These are phyloP conservation scores for Penicillium brevicompactum DNA, from an alignment of 2,329 filamentous ascomycete species.

Conservation along the genomic window DNA sequence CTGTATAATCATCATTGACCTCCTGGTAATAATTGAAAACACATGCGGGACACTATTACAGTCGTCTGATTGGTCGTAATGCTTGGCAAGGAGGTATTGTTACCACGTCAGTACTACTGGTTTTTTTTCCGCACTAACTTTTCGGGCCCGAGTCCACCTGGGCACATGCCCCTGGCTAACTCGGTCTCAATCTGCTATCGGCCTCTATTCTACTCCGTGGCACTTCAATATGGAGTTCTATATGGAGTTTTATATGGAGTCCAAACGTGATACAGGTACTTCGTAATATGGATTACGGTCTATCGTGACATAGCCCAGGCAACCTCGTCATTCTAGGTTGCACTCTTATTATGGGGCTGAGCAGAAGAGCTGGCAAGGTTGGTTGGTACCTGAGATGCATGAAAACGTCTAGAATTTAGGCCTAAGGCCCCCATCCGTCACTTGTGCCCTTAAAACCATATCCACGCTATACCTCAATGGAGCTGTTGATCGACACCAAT, in stretches of 20 bases:
- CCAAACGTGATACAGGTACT: no score
- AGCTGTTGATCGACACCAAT: no score
- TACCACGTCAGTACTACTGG: background rate
- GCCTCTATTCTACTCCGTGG: background rate
- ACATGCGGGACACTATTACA: background rate
- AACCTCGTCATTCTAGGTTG: background rate
- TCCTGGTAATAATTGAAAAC: constrained; percentile 12
- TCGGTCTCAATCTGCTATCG: background rate
- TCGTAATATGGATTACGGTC: no score
- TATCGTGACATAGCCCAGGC: no score
- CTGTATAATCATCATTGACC: constrained; percentile 1
- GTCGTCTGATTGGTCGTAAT: background rate
- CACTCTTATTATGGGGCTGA: background rate
- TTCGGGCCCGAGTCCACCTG: constrained; percentile 2
- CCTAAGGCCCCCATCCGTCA: constrained; percentile 1
- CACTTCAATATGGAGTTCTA: background rate
- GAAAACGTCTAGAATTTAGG: constrained; percentile 1
- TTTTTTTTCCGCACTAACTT: constrained; percentile 7
- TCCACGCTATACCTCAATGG: background rate
- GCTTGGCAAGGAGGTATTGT: background rate
- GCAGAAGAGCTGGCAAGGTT: background rate
- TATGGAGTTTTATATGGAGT: background rate
- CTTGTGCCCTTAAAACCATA: background rate
- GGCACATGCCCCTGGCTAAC: background rate
- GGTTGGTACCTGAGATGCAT: background rate